phyloP scores from a whole-genome alignment of 1,139 yeast species.

The Pichia sp. region DNA sequence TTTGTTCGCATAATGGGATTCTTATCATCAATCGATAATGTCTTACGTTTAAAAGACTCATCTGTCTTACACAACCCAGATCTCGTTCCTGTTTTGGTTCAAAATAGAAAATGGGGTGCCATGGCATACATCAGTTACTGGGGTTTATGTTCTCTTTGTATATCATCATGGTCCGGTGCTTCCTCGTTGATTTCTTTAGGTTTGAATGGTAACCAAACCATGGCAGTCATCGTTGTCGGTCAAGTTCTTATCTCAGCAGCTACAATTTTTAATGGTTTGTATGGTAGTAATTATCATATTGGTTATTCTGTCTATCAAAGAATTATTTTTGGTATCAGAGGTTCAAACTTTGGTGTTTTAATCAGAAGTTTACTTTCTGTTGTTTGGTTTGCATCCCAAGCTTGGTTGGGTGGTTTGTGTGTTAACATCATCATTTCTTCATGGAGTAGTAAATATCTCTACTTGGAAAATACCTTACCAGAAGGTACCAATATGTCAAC shows the following conservation, averaged over 20 bases:
- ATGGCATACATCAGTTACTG: not conserved
- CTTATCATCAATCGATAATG: not conserved
- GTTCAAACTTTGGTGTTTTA: not conserved
- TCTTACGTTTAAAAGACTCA: not conserved
- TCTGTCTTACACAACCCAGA: not conserved
- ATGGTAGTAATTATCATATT: not conserved
- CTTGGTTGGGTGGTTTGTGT: conserved; percentile 2
- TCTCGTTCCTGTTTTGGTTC: not conserved
- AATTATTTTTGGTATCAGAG: conserved; percentile 2
- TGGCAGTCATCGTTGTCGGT: not conserved
- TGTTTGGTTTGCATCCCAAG: conserved; percentile 4
- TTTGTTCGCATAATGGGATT: not conserved
- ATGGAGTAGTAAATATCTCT: conserved; percentile 1
- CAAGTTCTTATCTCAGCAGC: not conserved
- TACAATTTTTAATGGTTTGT: not conserved
- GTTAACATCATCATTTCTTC: not conserved
- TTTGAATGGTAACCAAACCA: not conserved
- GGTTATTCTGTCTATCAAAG: conserved; percentile 3
- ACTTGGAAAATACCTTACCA: not conserved
- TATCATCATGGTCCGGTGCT: conserved; percentile 1
- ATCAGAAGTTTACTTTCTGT: conserved; percentile 2
- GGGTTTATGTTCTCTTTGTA: not conserved
- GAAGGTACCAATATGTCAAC: conserved; percentile 2
- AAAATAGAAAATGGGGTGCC: not conserved
- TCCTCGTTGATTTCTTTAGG: not conserved